Evolutionary conservation across 2,329 filamentous ascomycete species (phyloP).

Genomic region (Diaporthe sp.): DNA sequence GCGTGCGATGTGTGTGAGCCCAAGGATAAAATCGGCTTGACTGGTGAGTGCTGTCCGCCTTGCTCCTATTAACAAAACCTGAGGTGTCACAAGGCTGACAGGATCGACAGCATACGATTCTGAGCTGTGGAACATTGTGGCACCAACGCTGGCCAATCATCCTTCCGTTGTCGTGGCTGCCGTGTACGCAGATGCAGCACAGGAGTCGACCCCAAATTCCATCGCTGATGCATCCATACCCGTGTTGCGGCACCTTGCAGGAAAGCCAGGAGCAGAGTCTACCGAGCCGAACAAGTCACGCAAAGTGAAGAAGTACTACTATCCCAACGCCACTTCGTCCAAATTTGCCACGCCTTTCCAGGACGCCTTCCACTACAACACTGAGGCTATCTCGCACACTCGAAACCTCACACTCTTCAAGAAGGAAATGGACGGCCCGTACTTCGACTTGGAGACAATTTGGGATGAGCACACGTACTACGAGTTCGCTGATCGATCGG

Average conservation of each 20-base stretch:
- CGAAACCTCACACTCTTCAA: conserved; percentile 76
- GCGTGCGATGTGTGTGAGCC: conserved; percentile 37
- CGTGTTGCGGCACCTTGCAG: conserved; percentile 34
- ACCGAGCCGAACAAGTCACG: background rate
- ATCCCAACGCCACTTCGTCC: conserved; percentile 29
- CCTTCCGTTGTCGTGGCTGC: conserved; percentile 33
- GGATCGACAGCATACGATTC: conserved; percentile 34
- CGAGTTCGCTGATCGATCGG: conserved; percentile 77
- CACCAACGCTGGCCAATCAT: conserved; percentile 17
- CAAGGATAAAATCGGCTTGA: conserved; percentile 37
- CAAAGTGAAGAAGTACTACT: conserved; percentile 33
- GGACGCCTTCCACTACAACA: conserved; percentile 42
- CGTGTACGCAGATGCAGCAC: conserved; percentile 35
- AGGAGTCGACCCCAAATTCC: background rate
- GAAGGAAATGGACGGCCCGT: conserved; percentile 70
- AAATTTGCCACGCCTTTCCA: conserved; percentile 39
- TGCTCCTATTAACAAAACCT: too few species aligned
- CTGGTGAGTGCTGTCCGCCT: conserved; percentile 19
- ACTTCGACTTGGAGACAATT: conserved; percentile 80
- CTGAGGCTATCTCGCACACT: conserved; percentile 68
- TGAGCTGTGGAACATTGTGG: conserved; percentile 30
- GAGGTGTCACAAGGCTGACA: background rate
- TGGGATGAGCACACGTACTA: conserved; percentile 84
- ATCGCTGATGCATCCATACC: conserved; percentile 32
- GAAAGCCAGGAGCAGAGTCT: conserved; percentile 11